A percentile compares a stretch with the other conserved stretches of the same genome.
Conservation (phyloP, 371 early-diverging fungal species). For the Encephalitozoon intestinalis region DNA sequence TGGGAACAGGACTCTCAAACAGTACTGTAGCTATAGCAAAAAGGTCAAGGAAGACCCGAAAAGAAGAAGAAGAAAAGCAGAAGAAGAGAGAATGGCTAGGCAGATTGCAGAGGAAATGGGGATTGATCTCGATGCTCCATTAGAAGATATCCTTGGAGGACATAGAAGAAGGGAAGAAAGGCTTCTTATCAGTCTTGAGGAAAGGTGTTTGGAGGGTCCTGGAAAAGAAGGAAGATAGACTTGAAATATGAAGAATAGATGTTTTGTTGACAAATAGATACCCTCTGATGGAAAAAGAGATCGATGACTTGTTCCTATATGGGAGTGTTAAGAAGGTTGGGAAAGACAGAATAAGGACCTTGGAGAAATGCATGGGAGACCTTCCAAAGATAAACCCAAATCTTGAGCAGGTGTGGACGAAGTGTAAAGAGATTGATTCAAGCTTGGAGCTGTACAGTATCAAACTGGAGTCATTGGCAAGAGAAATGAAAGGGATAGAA, state of each 20-base stretch:
- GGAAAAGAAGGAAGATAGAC: background rate
- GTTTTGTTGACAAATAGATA: background rate
- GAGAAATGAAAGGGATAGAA: slow-evolving; percentile 43
- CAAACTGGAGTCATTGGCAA: slow-evolving; percentile 36
- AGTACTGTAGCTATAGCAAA: slow-evolving; percentile 35
- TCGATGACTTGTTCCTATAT: slow-evolving; percentile 41
- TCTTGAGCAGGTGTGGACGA: background rate
- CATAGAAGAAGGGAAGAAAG: slow-evolving; percentile 16
- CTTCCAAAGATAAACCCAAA: slow-evolving; percentile 14
- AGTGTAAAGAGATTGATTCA: slow-evolving; percentile 7
- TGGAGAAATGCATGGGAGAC: slow-evolving; percentile 5
- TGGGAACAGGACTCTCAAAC: slow-evolving; percentile 8
- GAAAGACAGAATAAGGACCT: slow-evolving; percentile 14
- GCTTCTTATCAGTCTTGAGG: slow-evolving; percentile 41
- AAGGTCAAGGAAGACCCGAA: slow-evolving; percentile 1
- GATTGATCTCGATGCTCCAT: background rate
- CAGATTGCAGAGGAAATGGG: slow-evolving; percentile 39
- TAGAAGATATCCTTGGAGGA: slow-evolving; percentile 2
- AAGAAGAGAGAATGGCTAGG: slow-evolving; percentile 41
- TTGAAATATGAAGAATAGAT: background rate
- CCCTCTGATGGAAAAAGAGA: slow-evolving; percentile 42
- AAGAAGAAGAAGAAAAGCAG: slow-evolving; percentile 25
- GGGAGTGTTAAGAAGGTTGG: background rate
- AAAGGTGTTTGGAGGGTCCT: slow-evolving; percentile 9
- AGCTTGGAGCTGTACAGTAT: slow-evolving; percentile 33